Conservation (phyloP, 768 basidiomycete genomes). For the Xerocomellus chrysenteron region DNA sequence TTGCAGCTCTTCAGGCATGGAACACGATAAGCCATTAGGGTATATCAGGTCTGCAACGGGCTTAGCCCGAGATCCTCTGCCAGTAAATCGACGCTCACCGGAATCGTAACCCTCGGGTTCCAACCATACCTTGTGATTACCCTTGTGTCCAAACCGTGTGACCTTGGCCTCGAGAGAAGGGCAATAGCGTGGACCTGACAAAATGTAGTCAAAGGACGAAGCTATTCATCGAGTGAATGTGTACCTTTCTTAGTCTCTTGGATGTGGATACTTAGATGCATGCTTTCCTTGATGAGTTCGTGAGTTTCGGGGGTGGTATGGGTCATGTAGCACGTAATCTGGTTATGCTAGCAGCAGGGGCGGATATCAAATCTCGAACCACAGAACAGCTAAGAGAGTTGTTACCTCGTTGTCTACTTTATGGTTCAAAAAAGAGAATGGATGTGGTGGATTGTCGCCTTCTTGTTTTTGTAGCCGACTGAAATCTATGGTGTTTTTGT, state of each 20-base stretch:
- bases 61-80: neutral
- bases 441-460: slow-evolving; percentile 62
- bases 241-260: slow-evolving; percentile 85
- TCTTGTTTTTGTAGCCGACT: slow-evolving; percentile 56
- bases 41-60: slow-evolving; percentile 69
- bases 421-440: slow-evolving; percentile 76
- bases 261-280: slow-evolving; percentile 80
- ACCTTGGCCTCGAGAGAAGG: slow-evolving; percentile 90
- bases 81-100: slow-evolving; percentile 40
- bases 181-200: slow-evolving; percentile 82
- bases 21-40: slow-evolving; percentile 87
- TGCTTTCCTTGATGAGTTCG: slow-evolving; percentile 66
- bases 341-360: slow-evolving; percentile 53
- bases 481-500: slow-evolving; percentile 70
- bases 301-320: slow-evolving; percentile 73
- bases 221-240: neutral
- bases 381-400: slow-evolving; percentile 13
- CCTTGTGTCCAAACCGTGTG: slow-evolving; percentile 70
- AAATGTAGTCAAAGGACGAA: neutral
- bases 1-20: slow-evolving; percentile 84
- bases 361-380: neutral
- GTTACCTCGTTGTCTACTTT: slow-evolving; percentile 66
- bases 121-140: slow-evolving; percentile 76
- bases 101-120: slow-evolving; percentile 93
- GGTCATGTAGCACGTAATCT: slow-evolving; percentile 73